Base-by-base conservation (phyloP, 306 rosid genomes). In the Casuarina equisetifolia region DNA sequence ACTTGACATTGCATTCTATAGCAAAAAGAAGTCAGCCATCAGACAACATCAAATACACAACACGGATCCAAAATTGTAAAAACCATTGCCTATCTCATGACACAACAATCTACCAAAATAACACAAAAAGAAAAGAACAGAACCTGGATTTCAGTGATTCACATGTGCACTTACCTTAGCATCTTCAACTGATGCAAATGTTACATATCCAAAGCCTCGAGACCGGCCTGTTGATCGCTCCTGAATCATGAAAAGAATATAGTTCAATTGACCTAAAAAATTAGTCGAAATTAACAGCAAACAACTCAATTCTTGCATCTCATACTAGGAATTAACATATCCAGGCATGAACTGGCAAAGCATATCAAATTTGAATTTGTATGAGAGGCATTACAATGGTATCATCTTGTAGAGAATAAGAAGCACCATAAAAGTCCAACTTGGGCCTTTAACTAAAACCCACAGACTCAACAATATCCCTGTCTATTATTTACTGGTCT, bases 151-250 rank as follows among this genome's bases (percentile, higher is more conserved):
- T 45, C 5, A 64, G 15, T 20, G 12, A 13, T 50, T 36, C 7
- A 44, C 67, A 45, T 8, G 40, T 40, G 15, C 39, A 69, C 80
- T 77, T 70, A 92, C 99, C 96, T 92, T 86, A 8, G 99, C 99
- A 86, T 96, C 99, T 80, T 91, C 99, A 63, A 80, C 88, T 1
- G 94, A 90, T 10, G 83, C 85, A 90, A 96, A 96, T 53, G 99
- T 96, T 36, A 93, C 98, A 82, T 96, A 92, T 73, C 99, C 99
- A 86, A 96, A 96, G 25, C 99, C 98, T 19, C 98, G 99, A 84
- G 99, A 96, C 32, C 99, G 84, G 25, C 98, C 98, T 76, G 94
- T 90, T 61, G 98, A 85, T 17, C 98, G 87, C 83, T 96, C 98
- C 99, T 96, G 78, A 76, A 75, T 73, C 48, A 66, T 38, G 82